Base-by-base conservation (phyloP, 495 filamentous ascomycete species). In the Neurospora sp. region DNA sequence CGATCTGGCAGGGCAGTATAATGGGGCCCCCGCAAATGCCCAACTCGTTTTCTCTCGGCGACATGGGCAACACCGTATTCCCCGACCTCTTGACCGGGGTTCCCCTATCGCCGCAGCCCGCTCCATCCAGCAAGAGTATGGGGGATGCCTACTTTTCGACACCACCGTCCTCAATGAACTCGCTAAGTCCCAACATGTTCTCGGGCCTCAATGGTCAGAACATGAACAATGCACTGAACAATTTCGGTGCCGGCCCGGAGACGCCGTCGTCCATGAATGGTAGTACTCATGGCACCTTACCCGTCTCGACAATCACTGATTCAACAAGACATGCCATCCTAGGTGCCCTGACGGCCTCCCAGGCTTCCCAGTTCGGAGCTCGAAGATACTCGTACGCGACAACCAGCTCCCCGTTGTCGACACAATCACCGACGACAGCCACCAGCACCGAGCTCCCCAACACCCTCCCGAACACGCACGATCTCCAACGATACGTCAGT, bases 401-500 rank as follows among this genome's bases (percentile, higher is more conserved):
- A 41, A 89, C 89, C 70, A 89, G 83, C 72, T 91, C 90, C 40
- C 90, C 91, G 16, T 78, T 91, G 77, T 90, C 90, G 35, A 83
- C 88, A 66, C 85, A 86, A 48, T 81, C 84, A 69, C 77, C 84
- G 37, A 78, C 82, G 76, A 86, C 84, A 74, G 82, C 80, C 81
- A 87, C 81, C 82, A 81, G 79, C 75, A 77, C 84, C 78, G 86
- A 89, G 77, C 84, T 78, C n/a, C 73, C 76, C 69, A 81, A 79
- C 75, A 86, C 77, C 78, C 81, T 98, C 69, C 96, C 96, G 41
- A 95, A 88, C 81, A 97, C 94, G n/a, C 86, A 89, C 75, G 94
- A 98, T 79, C 89, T 99, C 73, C 94, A 97, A 79, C 92, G 96
- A 76, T 98, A 93, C 80, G 92, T 98, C 73, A 89, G 89, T 48